Base-by-base conservation (phyloP, 805 yeast genomes). In the Komagataella phaffii region DNA sequence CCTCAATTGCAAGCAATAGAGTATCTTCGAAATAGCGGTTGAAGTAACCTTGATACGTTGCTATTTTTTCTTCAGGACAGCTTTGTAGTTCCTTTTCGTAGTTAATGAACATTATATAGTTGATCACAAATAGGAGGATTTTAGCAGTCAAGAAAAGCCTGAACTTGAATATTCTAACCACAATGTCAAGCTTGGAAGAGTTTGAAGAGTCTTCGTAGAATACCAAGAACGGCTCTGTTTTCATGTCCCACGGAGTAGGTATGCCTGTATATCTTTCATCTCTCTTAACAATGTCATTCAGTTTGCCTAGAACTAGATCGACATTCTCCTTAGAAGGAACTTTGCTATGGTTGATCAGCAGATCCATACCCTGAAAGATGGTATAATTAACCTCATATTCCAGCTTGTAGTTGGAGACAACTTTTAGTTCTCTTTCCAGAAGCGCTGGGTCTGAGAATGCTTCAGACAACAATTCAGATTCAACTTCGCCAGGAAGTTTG, bases 71-170 rank as follows among this genome's bases (percentile, higher is more conserved):
- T 24, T 17, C 49, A 44, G 46, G 14, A 47, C 19, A 17, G 43
- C 50, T 7, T 44, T 23, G 36, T 49, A 50, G n/a, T 49, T 51
- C 18, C 51, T 55, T 67, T 49, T 68, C 72, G 56, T 68, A 69
- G 53, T 68, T 67, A 44, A 68, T 52, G 47, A 68, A 64, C 48
- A 68, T 54, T 30, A 78, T 70, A 58, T 79, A 79, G 56, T 77
- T 78, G 54, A 78, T 60, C 5, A 76, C 61, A 55, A 76, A 79
- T 17, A 75, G 62, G 59, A 78, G 59, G 67, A 77, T 73, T 55
- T 79, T 72, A 30, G 76, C 62, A 23, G 65, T 55, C 45, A 68
- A 54, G 52, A 61, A 64, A 48, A 66, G 52, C 50, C 67, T 63
- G 49, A 67, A 58, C 53, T 61, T 62, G 56, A 58, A 60, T 47